Conservation (phyloP, 129 eudicot species). For the Centella asiatica region DNA sequence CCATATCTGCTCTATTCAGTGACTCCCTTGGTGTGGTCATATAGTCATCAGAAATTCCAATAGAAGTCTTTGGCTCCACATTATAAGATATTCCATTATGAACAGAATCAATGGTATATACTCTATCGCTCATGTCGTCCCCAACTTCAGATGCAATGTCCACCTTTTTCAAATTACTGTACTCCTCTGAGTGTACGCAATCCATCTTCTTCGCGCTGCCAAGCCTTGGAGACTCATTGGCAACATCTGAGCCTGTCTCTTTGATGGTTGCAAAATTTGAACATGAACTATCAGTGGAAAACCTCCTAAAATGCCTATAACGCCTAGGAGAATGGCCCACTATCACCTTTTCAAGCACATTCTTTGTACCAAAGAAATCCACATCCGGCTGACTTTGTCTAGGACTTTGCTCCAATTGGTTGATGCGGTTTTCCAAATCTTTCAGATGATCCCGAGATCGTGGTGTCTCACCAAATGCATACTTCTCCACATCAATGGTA, state of each 20-base stretch:
- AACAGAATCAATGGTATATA: conserved; percentile 71
- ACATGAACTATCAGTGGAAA: conserved; percentile 43
- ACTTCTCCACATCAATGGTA: conserved; percentile 61
- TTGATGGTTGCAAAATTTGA: conserved; percentile 32
- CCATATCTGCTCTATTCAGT: conserved; percentile 27
- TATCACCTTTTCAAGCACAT: conserved; percentile 65
- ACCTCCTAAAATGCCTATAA: conserved; percentile 48
- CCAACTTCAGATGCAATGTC: conserved; percentile 61
- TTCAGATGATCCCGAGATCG: conserved; percentile 42
- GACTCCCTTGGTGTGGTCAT: conserved; percentile 53
- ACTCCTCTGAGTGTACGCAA: conserved; percentile 25
- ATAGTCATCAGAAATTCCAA: conserved; percentile 44
- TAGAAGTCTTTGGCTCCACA: conserved; percentile 47
- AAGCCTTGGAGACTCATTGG: conserved; percentile 37
- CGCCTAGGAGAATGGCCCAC: conserved; percentile 70
- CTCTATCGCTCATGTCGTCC: conserved; percentile 76
- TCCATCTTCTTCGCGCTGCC: conserved; percentile 41
- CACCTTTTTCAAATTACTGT: conserved; percentile 39
- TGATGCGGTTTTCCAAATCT: conserved; percentile 66
- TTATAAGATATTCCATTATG: conserved; percentile 40
- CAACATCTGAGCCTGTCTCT: conserved; percentile 38
- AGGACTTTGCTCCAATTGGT: conserved; percentile 61
- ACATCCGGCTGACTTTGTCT: conserved; percentile 45
- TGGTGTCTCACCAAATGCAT: conserved; percentile 80
- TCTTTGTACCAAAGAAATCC: conserved; percentile 28